Conservation (phyloP, 352 stramenopile genomes). For the Phytophthora podocarpi region DNA sequence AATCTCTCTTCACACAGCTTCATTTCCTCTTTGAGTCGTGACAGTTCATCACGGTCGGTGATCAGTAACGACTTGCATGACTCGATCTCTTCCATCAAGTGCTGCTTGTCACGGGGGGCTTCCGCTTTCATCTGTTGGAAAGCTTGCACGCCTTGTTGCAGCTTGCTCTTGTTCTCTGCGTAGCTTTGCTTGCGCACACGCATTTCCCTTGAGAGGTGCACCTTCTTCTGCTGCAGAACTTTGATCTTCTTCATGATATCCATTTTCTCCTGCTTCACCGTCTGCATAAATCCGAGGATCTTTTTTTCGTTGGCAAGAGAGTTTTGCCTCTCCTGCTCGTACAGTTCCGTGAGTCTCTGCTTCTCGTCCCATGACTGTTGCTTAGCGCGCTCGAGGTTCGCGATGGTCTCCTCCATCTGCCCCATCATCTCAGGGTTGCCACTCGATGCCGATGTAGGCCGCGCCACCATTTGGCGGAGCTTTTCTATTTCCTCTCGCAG, state of each 20-base stretch:
- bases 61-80: constrained; percentile 62
- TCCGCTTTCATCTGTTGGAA: constrained; percentile 71
- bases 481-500: constrained; percentile 92
- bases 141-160: constrained; percentile 74
- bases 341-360: constrained; percentile 78
- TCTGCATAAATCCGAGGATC: constrained; percentile 90
- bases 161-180: constrained; percentile 62
- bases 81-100: constrained; percentile 70
- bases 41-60: constrained; percentile 61
- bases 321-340: constrained; percentile 89
- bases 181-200: constrained; percentile 81
- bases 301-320: constrained; percentile 83
- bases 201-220: constrained; percentile 75
- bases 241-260: constrained; percentile 92
- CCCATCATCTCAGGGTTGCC: constrained; percentile 54
- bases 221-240: constrained; percentile 79
- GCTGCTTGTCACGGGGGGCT: constrained; percentile 50
- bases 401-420: constrained; percentile 89
- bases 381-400: constrained; percentile 87
- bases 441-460: constrained; percentile 45
- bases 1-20: constrained; percentile 65
- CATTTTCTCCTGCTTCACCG: constrained; percentile 91
- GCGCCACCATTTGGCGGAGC: constrained; percentile 85
- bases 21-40: constrained; percentile 63
- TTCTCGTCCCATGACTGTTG: constrained; percentile 92